phyloP scores from a whole-genome alignment of 306 rosid genomes.

The Cucurbita ficifolia region DNA sequence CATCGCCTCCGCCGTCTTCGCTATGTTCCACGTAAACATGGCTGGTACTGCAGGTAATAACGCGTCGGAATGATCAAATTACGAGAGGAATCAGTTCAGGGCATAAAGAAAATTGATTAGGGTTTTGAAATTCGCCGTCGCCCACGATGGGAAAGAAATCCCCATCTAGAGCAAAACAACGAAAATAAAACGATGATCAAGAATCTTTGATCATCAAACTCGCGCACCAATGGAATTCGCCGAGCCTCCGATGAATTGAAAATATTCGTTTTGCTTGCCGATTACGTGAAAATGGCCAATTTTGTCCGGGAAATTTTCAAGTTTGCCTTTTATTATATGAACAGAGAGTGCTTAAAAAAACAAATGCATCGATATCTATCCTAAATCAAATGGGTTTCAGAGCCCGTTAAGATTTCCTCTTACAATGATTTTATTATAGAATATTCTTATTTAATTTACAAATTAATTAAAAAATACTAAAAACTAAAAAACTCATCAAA shows the following conservation, averaged over 20 bases:
- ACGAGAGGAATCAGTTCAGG: not conserved
- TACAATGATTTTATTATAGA: too few species aligned
- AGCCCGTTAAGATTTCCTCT: too few species aligned
- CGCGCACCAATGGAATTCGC: not conserved
- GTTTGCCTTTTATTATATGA: not conserved
- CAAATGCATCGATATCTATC: too few species aligned
- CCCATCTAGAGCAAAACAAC: not conserved
- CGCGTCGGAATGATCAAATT: not conserved
- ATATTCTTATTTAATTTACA: too few species aligned
- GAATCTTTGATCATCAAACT: not conserved
- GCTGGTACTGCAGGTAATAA: not conserved
- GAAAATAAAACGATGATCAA: not conserved
- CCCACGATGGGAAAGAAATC: not conserved
- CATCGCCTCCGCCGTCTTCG: conserved; percentile 87
- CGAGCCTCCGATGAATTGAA: not conserved
- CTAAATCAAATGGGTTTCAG: too few species aligned
- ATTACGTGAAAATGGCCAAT: not conserved
- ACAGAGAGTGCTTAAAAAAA: too few species aligned
- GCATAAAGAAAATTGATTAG: not conserved
- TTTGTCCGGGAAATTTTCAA: not conserved
- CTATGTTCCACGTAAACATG: conserved; percentile 85
- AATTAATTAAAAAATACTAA: too few species aligned
- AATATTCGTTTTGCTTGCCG: not conserved
- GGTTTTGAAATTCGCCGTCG: not conserved
- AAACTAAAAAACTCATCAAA: too few species aligned